Conservation (phyloP, 176 grass and related monocot species). For the Musa troglodytarum region DNA sequence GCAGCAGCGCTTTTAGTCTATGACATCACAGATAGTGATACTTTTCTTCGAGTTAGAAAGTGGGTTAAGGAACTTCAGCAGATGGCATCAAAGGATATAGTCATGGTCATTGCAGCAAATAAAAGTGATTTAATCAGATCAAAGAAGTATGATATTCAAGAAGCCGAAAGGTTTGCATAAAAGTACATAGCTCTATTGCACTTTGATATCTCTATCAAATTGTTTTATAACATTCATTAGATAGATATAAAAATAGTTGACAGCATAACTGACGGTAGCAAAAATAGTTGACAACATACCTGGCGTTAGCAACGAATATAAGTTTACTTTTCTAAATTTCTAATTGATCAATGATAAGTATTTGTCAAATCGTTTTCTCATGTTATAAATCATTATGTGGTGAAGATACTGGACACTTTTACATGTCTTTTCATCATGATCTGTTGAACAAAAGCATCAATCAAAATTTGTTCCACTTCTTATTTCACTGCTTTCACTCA, state of each 20-base stretch:
- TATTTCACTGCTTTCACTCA: not conserved
- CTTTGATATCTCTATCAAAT: no score
- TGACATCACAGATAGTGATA: constrained; percentile 60
- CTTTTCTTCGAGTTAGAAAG: constrained; percentile 67
- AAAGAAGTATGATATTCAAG: constrained; percentile 55
- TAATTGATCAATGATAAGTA: no score
- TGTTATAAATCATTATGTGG: not conserved
- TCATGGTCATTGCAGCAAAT: constrained; percentile 65
- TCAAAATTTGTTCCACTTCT: not conserved
- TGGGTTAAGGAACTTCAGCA: constrained; percentile 87
- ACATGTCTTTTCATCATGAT: not conserved
- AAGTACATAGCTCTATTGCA: not conserved
- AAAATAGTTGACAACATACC: no score
- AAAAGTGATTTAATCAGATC: constrained; percentile 77
- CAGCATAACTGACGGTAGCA: no score
- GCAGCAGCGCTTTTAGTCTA: constrained; percentile 80
- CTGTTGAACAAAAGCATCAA: not conserved
- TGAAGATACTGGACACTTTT: not conserved
- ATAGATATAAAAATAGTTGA: no score
- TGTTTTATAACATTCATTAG: no score
- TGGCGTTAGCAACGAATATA: no score
- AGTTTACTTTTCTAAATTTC: no score
- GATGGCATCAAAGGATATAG: constrained; percentile 72
- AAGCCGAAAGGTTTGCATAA: constrained; percentile 36
- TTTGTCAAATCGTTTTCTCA: not conserved